Evolutionary conservation across 2,329 filamentous ascomycete genomes (phyloP).

Genomic region (Neobulgaria alba): DNA sequence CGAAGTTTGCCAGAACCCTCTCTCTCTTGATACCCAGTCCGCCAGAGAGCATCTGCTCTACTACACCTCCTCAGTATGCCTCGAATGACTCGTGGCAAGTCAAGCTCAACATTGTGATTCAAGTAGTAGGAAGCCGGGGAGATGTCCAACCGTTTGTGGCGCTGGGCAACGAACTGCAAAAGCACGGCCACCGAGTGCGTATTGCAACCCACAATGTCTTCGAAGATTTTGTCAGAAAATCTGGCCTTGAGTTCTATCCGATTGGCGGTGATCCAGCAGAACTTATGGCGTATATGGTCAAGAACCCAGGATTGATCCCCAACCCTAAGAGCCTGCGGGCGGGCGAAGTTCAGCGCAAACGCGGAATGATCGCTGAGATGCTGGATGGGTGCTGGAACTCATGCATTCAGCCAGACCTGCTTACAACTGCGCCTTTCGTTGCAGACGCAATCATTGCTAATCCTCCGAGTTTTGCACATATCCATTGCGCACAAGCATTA

Average conservation of each 20-base stretch:
- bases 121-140: constrained; percentile 63
- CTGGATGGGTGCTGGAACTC: constrained; percentile 76
- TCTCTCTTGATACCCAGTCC: constrained; percentile 8
- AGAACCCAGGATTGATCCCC: constrained; percentile 76
- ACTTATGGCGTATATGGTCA: constrained; percentile 86
- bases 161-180: constrained; percentile 46
- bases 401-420: constrained; percentile 52
- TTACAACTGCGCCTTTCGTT: constrained; percentile 15
- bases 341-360: constrained; percentile 64
- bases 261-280: constrained; percentile 60
- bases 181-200: constrained; percentile 45
- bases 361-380: constrained; percentile 66
- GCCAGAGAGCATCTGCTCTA: not conserved
- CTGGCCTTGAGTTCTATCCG: constrained; percentile 49
- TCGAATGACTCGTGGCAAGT: constrained; percentile 1
- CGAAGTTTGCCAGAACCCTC: constrained; percentile 25
- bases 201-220: constrained; percentile 48
- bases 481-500: constrained; percentile 19
- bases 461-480: constrained; percentile 24
- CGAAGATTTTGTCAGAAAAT: constrained; percentile 40
- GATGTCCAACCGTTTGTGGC: constrained; percentile 70
- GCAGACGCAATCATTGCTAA: constrained; percentile 25
- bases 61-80: not conserved
- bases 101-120: constrained; percentile 60
- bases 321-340: constrained; percentile 63